Conservation (phyloP, 2,329 filamentous ascomycete species). For the Neurospora sp. region DNA sequence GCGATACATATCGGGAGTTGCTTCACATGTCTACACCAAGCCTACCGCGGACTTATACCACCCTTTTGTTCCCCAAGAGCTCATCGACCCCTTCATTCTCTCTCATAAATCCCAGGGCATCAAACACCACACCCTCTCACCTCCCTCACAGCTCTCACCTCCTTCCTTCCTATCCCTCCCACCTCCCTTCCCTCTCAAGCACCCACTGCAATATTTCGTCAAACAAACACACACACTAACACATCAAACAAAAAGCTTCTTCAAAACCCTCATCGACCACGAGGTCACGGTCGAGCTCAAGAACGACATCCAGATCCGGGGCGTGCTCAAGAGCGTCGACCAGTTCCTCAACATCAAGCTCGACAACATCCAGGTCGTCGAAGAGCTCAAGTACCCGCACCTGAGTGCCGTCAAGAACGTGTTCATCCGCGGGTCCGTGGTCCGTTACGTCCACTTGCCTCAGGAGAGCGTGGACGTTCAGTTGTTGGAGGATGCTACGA, state of each 20-base stretch:
- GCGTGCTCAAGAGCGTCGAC: conserved; percentile 92
- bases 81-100: neutral
- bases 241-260: conserved; percentile 55
- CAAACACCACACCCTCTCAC: neutral
- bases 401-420: conserved; percentile 86
- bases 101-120: neutral
- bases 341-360: conserved; percentile 99
- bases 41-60: neutral
- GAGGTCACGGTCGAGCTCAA: conserved; percentile 98
- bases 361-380: conserved; percentile 85
- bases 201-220: neutral
- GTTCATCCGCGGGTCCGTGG: conserved; percentile 88
- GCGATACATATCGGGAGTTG: neutral
- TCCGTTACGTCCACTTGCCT: conserved; percentile 85
- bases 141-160: neutral
- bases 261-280: conserved; percentile 96
- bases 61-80: neutral
- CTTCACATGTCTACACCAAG: neutral
- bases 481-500: conserved; percentile 81
- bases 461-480: conserved; percentile 75
- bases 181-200: neutral
- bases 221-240: neutral
- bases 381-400: conserved; percentile 92
- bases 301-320: conserved; percentile 96
- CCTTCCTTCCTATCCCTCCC: neutral